These are phyloP conservation scores for Cadophora luteo-olivacea DNA, from an alignment of 2,329 filamentous ascomycete genomes.

Conservation along the genomic window DNA sequence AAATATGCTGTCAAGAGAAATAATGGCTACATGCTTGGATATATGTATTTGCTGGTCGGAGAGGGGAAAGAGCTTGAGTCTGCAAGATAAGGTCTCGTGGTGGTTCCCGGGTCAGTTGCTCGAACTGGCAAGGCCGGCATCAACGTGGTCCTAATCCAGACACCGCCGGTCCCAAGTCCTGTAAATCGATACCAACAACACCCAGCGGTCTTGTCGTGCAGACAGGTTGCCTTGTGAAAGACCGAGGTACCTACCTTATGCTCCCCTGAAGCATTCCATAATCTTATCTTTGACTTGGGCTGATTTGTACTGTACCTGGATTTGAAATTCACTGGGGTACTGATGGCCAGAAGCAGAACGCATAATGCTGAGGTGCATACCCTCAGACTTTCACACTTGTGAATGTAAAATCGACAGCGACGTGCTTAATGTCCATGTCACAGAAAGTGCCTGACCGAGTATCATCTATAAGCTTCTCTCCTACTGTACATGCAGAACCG, in stretches of 20 bases:
- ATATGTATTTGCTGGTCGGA: constrained; percentile 8
- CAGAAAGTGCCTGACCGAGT: neutral
- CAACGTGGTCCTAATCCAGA: constrained; percentile 9
- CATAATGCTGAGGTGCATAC: neutral
- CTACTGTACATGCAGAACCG: constrained; percentile 43
- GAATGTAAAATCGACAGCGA: neutral
- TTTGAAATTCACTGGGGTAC: neutral
- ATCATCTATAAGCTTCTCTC: constrained; percentile 37
- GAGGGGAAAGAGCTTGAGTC: constrained; percentile 9
- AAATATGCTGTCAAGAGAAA: constrained; percentile 6
- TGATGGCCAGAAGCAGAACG: neutral
- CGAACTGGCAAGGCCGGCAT: constrained; percentile 8
- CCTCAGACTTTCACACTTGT: neutral
- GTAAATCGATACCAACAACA: neutral
- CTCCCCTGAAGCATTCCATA: neutral
- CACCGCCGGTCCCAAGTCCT: constrained; percentile 3
- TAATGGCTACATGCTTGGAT: constrained; percentile 9
- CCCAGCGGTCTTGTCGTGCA: constrained; percentile 10
- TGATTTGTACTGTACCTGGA: neutral
- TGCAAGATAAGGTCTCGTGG: constrained; percentile 26
- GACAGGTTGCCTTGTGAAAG: constrained; percentile 28
- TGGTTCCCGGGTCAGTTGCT: constrained; percentile 15
- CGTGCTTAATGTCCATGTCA: neutral
- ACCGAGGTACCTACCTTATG: constrained; percentile 19
- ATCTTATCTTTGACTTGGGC: constrained; percentile 18